phyloP scores from a whole-genome alignment of 352 stramenopile genomes.

The Pythium insidiosum region DNA sequence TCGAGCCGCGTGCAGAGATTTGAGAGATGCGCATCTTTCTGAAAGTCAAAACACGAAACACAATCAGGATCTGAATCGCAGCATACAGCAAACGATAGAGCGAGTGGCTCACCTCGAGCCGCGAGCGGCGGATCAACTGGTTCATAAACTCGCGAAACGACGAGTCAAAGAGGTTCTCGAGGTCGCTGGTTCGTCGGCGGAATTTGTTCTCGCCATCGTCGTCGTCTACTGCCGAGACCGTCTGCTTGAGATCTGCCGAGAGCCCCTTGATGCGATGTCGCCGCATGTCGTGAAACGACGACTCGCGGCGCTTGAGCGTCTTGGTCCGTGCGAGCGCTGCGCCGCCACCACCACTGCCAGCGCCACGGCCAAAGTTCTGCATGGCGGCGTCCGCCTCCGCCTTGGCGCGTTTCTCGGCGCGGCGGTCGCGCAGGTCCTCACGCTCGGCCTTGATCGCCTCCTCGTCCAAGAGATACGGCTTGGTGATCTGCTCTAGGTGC shows the following conservation, averaged over 20 bases:
- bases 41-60: background rate
- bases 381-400: conserved; percentile 74
- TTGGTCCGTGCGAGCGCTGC: conserved; percentile 63
- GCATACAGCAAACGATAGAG: background rate
- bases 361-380: conserved; percentile 38
- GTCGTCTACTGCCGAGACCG: conserved; percentile 48
- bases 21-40: conserved; percentile 50
- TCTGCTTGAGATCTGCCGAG: conserved; percentile 68
- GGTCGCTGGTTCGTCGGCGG: conserved; percentile 61
- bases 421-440: conserved; percentile 64
- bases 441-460: conserved; percentile 80
- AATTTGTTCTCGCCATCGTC: conserved; percentile 69
- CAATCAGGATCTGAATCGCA: conserved; percentile 2
- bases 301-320: conserved; percentile 49
- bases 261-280: conserved; percentile 74
- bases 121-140: conserved; percentile 72
- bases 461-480: conserved; percentile 76
- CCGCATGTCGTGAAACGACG: conserved; percentile 71
- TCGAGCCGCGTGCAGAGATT: conserved; percentile 74
- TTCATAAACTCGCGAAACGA: conserved; percentile 86
- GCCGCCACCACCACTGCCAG: conserved; percentile 5
- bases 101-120: conserved; percentile 46
- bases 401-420: conserved; percentile 69
- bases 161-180: conserved; percentile 85
- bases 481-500: conserved; percentile 90